Conservation (phyloP, 768 basidiomycete species). For the Calocera viscosa region DNA sequence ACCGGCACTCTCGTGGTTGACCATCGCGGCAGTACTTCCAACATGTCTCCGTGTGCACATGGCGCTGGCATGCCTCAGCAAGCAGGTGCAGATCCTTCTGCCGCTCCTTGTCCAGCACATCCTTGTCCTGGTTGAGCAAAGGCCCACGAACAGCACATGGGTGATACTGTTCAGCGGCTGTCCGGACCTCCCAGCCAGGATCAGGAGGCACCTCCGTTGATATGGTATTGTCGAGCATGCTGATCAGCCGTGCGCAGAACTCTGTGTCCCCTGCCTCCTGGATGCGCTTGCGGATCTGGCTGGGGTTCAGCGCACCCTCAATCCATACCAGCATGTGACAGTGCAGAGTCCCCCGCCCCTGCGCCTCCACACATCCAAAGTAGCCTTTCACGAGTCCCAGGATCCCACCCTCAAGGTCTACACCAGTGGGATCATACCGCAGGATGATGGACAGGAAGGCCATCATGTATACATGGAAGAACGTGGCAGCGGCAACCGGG, state of each 20-base stretch:
- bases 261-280: constrained; percentile 13
- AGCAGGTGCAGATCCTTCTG: constrained; percentile 24
- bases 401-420: constrained; percentile 22
- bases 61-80: constrained; percentile 23
- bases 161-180: constrained; percentile 16
- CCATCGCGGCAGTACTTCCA: constrained; percentile 30
- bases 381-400: constrained; percentile 28
- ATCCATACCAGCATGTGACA: constrained; percentile 35
- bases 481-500: constrained; percentile 31
- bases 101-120: not conserved
- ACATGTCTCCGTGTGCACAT: constrained; percentile 29
- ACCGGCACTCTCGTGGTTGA: constrained; percentile 24
- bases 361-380: constrained; percentile 34
- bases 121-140: not conserved
- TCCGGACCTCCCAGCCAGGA: not conserved
- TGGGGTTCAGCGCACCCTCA: constrained; percentile 26
- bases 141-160: constrained; percentile 19
- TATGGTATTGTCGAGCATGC: constrained; percentile 24
- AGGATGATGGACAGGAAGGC: constrained; percentile 26
- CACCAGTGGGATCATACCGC: constrained; percentile 23
- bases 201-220: constrained; percentile 21
- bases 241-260: constrained; percentile 20
- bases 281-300: constrained; percentile 22
- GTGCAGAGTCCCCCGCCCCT: constrained; percentile 31
- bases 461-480: constrained; percentile 35